Evolutionary conservation across 352 stramenopile genomes (phyloP), one percentile per base, ranked within the genome.

Genomic region (Globisporangium takayamanum): DNA sequence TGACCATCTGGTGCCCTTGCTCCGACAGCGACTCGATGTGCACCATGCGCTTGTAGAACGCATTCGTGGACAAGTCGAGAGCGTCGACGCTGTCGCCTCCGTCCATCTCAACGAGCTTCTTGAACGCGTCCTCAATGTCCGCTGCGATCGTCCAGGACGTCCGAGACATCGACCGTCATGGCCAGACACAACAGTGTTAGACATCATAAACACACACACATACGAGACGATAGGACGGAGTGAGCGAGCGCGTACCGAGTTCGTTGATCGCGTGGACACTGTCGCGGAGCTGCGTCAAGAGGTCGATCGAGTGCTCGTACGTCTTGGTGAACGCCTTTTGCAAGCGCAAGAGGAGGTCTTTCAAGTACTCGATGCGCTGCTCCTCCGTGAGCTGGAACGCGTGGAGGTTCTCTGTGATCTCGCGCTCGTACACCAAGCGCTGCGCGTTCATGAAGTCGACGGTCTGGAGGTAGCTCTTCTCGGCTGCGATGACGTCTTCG

Each of bases 301-400:
- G 66, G 26, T 69, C 59, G 25, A 80, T 53, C 0, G 80, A 73
- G 16, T 63, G 59, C 39, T 79, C 63, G 52, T 86, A 75, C 55
- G 79, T 77, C 12, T 55, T 66, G 12, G 80, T 57, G 46, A 87
- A 74, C 7, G 74, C 67, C 33, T 82, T 84, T 63, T 90, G 72
- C 55, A 80, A 74, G 3, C 81, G 79, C n/a, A 88, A 36, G 7
- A 94, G 56, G 26, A 94, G 52, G 63, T 92, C 80, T 50, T 86
- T 86, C 18, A 94, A 62, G 47, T 90, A 94, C 44, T 90, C 84
- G 1, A 94, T 69, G 3, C 84, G 78, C 53, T 92, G 84, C 50
- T 94, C 84, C 65, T 94, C 84, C 30, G 84, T 94, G 7, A 94
- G 67, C 57, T 94, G 81, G 57, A 94, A 89, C 3, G 80, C 84